A percentile compares a stretch with the other conserved stretches of the same genome.
These are phyloP conservation scores for Botrytis elliptica DNA, from an alignment of 2,329 filamentous ascomycete genomes.

Conservation along the genomic window DNA sequence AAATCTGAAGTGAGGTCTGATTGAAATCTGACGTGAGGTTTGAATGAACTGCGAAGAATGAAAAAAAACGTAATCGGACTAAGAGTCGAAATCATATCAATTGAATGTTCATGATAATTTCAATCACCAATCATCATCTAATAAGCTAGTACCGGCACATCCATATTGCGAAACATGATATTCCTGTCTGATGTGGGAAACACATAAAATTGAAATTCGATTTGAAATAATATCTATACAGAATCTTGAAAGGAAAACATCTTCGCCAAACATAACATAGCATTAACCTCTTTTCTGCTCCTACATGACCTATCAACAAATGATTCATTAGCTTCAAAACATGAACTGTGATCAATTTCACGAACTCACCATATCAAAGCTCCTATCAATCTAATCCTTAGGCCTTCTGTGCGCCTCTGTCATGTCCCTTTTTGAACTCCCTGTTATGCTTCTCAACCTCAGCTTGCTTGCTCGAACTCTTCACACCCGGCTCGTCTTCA, in stretches of 20 bases:
- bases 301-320: not conserved
- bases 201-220: not conserved
- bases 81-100: no score
- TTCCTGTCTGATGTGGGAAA: not conserved
- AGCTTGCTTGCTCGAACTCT: slow-evolving; percentile 48
- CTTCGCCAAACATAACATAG: not conserved
- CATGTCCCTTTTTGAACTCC: slow-evolving; percentile 57
- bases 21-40: not conserved
- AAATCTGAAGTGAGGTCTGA: not conserved
- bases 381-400: slow-evolving; percentile 54
- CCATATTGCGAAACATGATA: not conserved
- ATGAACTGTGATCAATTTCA: no score
- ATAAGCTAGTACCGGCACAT: not conserved
- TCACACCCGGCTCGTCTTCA: slow-evolving; percentile 27
- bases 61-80: no score
- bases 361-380: slow-evolving; percentile 47
- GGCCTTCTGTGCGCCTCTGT: slow-evolving; percentile 44
- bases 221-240: not conserved
- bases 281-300: not conserved
- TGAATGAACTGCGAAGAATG: not conserved
- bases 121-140: not conserved
- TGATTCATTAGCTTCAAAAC: not conserved
- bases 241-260: not conserved
- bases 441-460: slow-evolving; percentile 59
- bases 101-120: not conserved